These are phyloP conservation scores for Penicillium parvum DNA, from an alignment of 495 filamentous ascomycete species.

Conservation along the genomic window DNA sequence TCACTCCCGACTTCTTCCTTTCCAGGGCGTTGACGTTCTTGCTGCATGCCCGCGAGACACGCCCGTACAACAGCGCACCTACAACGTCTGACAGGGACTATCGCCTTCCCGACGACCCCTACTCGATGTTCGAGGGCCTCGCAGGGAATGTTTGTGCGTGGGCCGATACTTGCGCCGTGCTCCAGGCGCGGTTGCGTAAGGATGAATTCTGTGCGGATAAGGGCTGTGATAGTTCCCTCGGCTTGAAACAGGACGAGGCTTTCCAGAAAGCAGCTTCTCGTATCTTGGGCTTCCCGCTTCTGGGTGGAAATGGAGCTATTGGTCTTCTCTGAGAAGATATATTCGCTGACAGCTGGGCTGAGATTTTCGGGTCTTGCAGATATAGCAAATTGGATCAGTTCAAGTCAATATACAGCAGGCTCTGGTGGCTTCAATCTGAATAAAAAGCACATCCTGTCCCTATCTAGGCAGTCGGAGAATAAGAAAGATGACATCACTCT, in stretches of 20 bases:
- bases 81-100: slow-evolving; percentile 25
- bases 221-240: background rate
- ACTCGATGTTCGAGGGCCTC: slow-evolving; percentile 41
- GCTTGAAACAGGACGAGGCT: slow-evolving; percentile 7
- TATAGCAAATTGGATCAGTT: too few species aligned
- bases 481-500: too few species aligned
- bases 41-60: slow-evolving; percentile 37
- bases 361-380: too few species aligned
- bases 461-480: too few species aligned
- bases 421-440: too few species aligned
- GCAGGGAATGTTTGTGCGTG: slow-evolving; percentile 45
- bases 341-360: too few species aligned
- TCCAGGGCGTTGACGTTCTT: slow-evolving; percentile 40
- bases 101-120: slow-evolving; percentile 43
- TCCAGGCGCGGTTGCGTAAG: slow-evolving; percentile 34
- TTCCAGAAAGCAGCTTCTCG: slow-evolving; percentile 17
- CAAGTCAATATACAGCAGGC: too few species aligned
- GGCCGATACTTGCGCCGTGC: slow-evolving; percentile 39
- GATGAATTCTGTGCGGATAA: slow-evolving; percentile 25
- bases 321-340: slow-evolving; percentile 20
- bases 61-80: slow-evolving; percentile 30
- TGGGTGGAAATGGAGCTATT: slow-evolving; percentile 27
- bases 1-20: slow-evolving; percentile 39
- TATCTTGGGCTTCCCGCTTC: slow-evolving; percentile 30
- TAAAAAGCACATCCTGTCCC: too few species aligned